phyloP scores from a whole-genome alignment of 2,329 filamentous ascomycete species.

The Cercospora sesami region DNA sequence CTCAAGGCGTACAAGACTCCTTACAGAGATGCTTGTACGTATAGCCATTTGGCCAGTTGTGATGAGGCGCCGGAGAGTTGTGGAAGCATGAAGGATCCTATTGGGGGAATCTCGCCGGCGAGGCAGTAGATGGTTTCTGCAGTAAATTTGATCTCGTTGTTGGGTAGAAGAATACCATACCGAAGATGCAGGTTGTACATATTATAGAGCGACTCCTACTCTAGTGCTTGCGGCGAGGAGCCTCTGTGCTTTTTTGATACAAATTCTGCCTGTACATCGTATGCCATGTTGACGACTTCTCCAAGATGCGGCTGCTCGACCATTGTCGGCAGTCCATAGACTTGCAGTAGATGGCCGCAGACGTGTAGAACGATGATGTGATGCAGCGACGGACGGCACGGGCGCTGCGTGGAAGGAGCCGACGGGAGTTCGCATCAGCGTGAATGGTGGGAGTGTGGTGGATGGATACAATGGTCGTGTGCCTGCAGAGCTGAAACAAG shows the following conservation, averaged over 20 bases:
- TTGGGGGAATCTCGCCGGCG: background rate
- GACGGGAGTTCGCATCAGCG: background rate
- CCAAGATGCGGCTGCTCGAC: no score
- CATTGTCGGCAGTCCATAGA: no score
- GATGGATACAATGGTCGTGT: background rate
- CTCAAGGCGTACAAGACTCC: background rate
- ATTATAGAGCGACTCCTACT: no score
- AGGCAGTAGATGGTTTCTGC: background rate
- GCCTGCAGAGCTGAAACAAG: background rate
- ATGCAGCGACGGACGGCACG: background rate
- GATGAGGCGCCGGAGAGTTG: background rate
- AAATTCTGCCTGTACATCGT: no score
- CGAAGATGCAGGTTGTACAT: no score
- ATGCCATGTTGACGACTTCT: no score
- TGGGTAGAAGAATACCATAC: no score
- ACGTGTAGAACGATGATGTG: no score
- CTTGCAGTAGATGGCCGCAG: no score
- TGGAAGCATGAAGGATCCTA: background rate
- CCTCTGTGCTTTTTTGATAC: no score
- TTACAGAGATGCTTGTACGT: background rate
- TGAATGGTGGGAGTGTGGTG: background rate
- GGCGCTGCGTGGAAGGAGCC: background rate
- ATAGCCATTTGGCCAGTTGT: background rate
- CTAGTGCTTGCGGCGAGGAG: no score
- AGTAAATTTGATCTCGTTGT: no score